A percentile compares a stretch with the other conserved stretches of the same genome.
Evolutionary conservation across 805 yeast genomes (phyloP).

Genomic region (Pichia sporocuriosa): DNA sequence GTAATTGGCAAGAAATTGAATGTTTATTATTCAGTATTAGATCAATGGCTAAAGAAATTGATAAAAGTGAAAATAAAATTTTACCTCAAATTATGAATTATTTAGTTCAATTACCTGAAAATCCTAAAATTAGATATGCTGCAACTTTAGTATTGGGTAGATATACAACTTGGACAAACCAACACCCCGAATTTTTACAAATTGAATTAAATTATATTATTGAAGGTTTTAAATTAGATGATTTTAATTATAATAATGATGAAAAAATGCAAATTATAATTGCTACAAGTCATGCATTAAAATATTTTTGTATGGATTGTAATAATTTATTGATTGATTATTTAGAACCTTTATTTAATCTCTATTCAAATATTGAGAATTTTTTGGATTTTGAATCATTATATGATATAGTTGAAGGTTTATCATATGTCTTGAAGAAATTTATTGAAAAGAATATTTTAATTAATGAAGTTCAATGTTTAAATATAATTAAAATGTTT

Average conservation of each 20-base stretch:
- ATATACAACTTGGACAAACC: conserved; percentile 90
- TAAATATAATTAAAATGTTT: conserved; percentile 52
- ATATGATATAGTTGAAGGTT: conserved; percentile 80
- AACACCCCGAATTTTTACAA: conserved; percentile 77
- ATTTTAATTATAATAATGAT: conserved; percentile 7
- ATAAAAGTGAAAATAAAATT: conserved; percentile 52
- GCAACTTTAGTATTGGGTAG: conserved; percentile 92
- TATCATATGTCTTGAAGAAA: conserved; percentile 71
- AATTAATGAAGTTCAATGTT: conserved; percentile 39
- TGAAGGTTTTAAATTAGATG: conserved; percentile 47
- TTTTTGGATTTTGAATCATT: conserved; percentile 61
- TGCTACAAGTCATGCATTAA: conserved; percentile 89
- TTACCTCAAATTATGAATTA: conserved; percentile 72
- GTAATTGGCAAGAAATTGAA: conserved; percentile 78
- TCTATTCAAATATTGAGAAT: conserved; percentile 52
- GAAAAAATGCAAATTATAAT: conserved; percentile 46
- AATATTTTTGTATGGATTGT: conserved; percentile 94
- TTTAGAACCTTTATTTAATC: conserved; percentile 66
- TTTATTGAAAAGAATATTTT: conserved; percentile 8
- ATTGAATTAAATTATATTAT: conserved; percentile 80
- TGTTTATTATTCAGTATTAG: conserved; percentile 86
- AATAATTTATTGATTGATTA: conserved; percentile 54
- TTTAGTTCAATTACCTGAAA: conserved; percentile 69
- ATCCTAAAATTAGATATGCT: conserved; percentile 82
- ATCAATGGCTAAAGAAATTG: conserved; percentile 90